Evolutionary conservation across 345 rosid genomes (phyloP).

Genomic region (Linum trigynum): DNA sequence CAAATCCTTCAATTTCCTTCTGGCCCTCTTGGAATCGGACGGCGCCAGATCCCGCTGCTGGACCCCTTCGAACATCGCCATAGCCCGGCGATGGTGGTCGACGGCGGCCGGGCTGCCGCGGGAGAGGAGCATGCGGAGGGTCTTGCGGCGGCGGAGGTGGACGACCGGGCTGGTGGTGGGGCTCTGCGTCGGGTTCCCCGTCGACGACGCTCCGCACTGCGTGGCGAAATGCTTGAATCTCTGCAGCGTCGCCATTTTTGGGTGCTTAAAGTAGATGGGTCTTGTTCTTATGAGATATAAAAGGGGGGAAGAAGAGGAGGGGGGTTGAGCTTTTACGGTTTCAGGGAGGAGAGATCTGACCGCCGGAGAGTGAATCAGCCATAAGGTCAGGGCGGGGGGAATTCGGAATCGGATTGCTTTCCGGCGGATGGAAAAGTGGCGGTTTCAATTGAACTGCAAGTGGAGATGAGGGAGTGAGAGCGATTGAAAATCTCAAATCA

Average conservation of each 20-base stretch:
- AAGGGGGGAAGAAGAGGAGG: too few relatives aligned
- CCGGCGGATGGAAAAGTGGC: too few relatives aligned
- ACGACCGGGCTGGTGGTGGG: slow-evolving; percentile 75
- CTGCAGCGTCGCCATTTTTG: slow-evolving; percentile 59
- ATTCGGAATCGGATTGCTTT: too few relatives aligned
- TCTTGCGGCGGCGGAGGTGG: slow-evolving; percentile 70
- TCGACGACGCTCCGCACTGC: slow-evolving; percentile 46
- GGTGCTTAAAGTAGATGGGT: too few relatives aligned
- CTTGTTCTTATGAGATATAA: too few relatives aligned
- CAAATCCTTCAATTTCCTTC: slow-evolving; percentile 64
- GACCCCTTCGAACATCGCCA: slow-evolving; percentile 5
- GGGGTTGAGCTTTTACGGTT: too few relatives aligned
- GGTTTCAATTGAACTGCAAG: too few relatives aligned
- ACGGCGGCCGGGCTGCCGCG: slow-evolving; percentile 6
- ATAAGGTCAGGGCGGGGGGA: too few relatives aligned
- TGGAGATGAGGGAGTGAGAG: too few relatives aligned
- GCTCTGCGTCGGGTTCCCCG: slow-evolving; percentile 59
- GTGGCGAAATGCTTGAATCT: slow-evolving; percentile 77
- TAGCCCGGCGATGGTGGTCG: slow-evolving; percentile 30
- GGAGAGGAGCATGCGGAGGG: slow-evolving; percentile 76
- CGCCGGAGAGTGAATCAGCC: too few relatives aligned
- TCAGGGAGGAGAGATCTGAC: too few relatives aligned
- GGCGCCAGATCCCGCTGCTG: slow-evolving; percentile 21
- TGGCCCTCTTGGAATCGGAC: slow-evolving; percentile 26
- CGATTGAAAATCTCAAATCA: too few relatives aligned